Base-by-base conservation (phyloP, 768 basidiomycete species). In the Dentipellis fragilis region DNA sequence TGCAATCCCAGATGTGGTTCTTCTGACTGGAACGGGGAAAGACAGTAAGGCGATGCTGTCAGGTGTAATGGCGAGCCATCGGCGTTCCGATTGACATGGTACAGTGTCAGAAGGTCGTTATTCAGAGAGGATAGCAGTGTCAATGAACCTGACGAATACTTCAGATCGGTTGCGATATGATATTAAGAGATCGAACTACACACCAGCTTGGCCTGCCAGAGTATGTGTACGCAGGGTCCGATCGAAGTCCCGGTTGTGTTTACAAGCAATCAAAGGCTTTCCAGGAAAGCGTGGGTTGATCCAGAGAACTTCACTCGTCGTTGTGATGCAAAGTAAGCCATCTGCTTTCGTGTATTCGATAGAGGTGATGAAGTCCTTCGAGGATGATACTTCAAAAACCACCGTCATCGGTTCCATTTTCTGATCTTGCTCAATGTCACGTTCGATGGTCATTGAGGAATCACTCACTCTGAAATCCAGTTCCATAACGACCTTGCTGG, bases 261-360 rank as follows among this genome's bases (percentile, higher is more conserved):
- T 79, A 60, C 77, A 77, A 3, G 76, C 79, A 9, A 91, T 60
- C 3, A 90, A 63, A 6, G 87, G 85, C 57, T 70, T 79, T 21
- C 65, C 65, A n/a, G 75, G 68, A 61, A 74, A 77, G 35, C 88
- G 78, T 29, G 73, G 69, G 63, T 92, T 89, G 29, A 90, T 65
- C 88, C 89, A 91, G 12, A 84, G 59, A 14, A 90, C 61, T 47
- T 84, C 75, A 1, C 70, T 72, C 1, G 86, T 90, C 1, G 87
- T 80, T 34, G 75, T 76, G 3, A 87, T 59, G 2, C 78, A 75
- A 34, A 83, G 62, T 39, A 83, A 66, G 47, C 76, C 64, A 56
- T 80, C 74, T 5, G 67, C 63, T 6, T 59, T 59, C 16, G 70
- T 64, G 57, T 73, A 67, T 59, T 83, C 81, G 37, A 84, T 68